Conservation (phyloP, 306 rosid species). For the Fragaria vesca region DNA sequence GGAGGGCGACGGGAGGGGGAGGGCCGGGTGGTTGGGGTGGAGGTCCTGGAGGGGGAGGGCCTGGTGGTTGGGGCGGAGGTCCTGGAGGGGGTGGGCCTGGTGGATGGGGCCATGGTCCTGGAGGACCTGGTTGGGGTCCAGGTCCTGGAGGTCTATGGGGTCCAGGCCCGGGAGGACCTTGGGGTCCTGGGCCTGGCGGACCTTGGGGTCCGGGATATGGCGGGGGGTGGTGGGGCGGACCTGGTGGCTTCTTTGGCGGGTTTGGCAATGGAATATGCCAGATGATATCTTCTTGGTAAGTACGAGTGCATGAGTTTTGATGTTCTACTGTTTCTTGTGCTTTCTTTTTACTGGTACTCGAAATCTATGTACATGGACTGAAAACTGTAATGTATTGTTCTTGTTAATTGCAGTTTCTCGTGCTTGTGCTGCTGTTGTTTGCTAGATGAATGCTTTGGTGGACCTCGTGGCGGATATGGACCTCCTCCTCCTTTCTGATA, state of each 20-base stretch:
- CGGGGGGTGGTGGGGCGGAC: conserved; percentile 34
- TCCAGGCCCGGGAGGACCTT: conserved; percentile 16
- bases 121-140: conserved; percentile 26
- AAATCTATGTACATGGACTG: neutral
- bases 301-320: neutral
- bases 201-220: conserved; percentile 38
- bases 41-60: conserved; percentile 27
- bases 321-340: neutral
- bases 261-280: conserved; percentile 54
- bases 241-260: conserved; percentile 60
- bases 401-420: conserved; percentile 43
- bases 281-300: conserved; percentile 62
- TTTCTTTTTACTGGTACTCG: neutral
- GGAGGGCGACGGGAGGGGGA: conserved; percentile 29
- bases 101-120: conserved; percentile 20
- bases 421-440: conserved; percentile 81
- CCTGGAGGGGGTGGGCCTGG: conserved; percentile 33
- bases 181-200: conserved; percentile 48
- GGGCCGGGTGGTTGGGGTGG: conserved; percentile 22
- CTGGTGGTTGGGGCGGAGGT: conserved; percentile 45
- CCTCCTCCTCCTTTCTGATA: conserved; percentile 44
- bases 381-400: neutral
- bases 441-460: conserved; percentile 61
- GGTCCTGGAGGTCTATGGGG: conserved; percentile 31
- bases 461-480: conserved; percentile 40